Percentiles rank a stretch among this genome's conserved stretches.
Evolutionary conservation across 257 asterid genomes (phyloP).

Genomic region (Solanum sejunctum): DNA sequence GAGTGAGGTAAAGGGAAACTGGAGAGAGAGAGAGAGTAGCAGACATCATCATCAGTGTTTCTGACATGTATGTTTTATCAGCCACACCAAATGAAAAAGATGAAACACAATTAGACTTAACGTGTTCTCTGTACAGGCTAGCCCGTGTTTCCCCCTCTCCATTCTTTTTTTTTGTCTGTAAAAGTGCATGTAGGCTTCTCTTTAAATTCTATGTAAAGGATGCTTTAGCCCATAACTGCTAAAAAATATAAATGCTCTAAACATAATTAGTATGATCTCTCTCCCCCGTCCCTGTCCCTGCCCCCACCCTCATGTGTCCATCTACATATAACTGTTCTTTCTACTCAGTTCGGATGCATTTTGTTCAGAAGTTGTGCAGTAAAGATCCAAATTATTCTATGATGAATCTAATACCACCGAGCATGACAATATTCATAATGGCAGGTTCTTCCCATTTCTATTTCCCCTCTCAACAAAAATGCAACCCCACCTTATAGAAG

Average conservation of each 20-base stretch:
- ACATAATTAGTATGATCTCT: neutral
- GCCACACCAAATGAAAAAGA: conserved; percentile 2
- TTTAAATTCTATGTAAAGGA: neutral
- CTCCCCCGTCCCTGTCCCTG: neutral
- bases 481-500: neutral
- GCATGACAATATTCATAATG: neutral
- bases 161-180: neutral
- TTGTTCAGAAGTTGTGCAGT: neutral
- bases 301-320: neutral
- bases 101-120: neutral
- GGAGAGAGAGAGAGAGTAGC: neutral
- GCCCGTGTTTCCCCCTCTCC: neutral
- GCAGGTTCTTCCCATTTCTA: neutral
- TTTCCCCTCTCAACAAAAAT: neutral
- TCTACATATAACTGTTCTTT: neutral
- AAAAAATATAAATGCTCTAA: neutral
- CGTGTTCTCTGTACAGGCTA: too few species aligned
- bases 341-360: neutral
- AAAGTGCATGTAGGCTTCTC: neutral
- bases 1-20: neutral
- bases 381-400: neutral
- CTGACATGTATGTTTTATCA: neutral
- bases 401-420: neutral
- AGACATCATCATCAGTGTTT: neutral
- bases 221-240: neutral